Conservation (phyloP, 257 asterid genomes). For the Gentiana macrophylla region DNA sequence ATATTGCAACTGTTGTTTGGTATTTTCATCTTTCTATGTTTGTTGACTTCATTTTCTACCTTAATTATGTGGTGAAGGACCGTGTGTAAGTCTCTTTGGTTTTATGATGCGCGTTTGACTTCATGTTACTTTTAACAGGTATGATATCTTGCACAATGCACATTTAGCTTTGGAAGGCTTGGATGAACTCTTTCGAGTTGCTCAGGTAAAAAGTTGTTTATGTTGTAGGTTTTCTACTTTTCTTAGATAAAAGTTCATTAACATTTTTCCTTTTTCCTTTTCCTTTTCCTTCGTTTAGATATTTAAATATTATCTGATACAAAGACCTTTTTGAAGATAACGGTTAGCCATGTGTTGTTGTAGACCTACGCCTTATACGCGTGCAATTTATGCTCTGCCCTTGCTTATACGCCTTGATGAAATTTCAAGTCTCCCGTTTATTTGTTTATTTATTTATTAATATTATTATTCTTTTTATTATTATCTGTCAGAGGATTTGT, state of each 20-base stretch:
- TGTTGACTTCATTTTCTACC: too few relatives aligned
- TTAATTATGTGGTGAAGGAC: not conserved
- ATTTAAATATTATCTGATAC: too few relatives aligned
- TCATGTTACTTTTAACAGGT: slow-evolving; percentile 36
- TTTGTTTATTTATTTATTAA: too few relatives aligned
- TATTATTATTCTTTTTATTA: too few relatives aligned
- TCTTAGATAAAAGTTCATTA: slow-evolving; percentile 4
- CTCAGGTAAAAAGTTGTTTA: slow-evolving; percentile 52
- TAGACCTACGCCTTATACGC: not conserved
- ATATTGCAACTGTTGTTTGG: too few relatives aligned
- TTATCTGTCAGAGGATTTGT: too few relatives aligned
- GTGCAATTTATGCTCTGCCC: not conserved
- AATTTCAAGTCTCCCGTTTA: not conserved
- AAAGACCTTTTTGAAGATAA: too few relatives aligned
- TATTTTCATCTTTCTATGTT: too few relatives aligned
- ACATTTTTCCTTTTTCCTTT: not conserved
- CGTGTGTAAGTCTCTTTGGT: not conserved
- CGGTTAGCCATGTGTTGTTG: too few relatives aligned
- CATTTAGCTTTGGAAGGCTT: slow-evolving; percentile 74
- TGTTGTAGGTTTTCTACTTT: slow-evolving; percentile 6
- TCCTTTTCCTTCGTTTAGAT: too few relatives aligned
- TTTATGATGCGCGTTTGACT: slow-evolving; percentile 6
- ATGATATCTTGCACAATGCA: slow-evolving; percentile 93
- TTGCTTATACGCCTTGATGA: not conserved
- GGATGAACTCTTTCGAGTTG: slow-evolving; percentile 80